Percentiles rank a stretch among this genome's conserved stretches.
Conservation (phyloP, 768 basidiomycete genomes). For the Lactarius vividus region DNA sequence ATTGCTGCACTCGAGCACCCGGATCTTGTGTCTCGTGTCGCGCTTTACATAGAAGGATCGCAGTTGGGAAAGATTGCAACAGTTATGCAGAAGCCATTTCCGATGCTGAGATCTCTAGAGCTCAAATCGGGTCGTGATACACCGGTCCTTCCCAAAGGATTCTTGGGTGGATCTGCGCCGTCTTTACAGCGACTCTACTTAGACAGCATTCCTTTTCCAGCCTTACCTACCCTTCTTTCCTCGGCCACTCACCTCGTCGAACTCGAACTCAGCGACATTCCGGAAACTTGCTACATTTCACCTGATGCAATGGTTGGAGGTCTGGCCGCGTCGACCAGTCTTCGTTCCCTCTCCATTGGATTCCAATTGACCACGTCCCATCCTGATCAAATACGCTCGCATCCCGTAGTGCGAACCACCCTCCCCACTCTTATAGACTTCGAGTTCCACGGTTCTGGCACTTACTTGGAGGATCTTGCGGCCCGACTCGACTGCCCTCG, state of each 20-base stretch:
- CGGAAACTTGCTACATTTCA: not conserved
- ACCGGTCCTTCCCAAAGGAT: not conserved
- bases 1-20: not conserved
- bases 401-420: too few species aligned
- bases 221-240: not conserved
- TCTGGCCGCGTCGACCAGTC: not conserved
- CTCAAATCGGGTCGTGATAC: fast-evolving
- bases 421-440: not conserved
- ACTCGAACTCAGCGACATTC: not conserved
- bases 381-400: not conserved
- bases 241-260: not conserved
- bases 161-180: not conserved
- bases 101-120: not conserved
- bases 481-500: not conserved
- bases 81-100: not conserved
- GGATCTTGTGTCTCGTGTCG: not conserved
- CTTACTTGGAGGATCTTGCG: not conserved
- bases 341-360: not conserved
- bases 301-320: not conserved
- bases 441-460: not conserved
- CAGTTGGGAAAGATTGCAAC: not conserved
- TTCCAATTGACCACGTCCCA: not conserved
- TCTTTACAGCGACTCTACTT: not conserved
- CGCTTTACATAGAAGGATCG: fast-evolving
- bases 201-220: not conserved